Conservation (phyloP, 768 basidiomycete genomes). For the Pleurotus pulmonarius region DNA sequence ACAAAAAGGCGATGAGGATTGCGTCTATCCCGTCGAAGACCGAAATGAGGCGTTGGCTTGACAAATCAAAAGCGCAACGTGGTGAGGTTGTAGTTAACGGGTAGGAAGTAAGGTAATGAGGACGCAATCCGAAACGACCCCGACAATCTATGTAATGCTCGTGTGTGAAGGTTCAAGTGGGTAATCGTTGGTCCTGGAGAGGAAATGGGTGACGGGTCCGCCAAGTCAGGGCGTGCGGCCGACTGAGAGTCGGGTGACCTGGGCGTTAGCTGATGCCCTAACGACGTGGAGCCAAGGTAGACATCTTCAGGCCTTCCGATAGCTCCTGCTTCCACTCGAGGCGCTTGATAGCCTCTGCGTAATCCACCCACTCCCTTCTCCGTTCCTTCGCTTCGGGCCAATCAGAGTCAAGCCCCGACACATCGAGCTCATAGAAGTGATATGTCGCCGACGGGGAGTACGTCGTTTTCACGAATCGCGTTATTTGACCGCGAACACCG, state of each 20-base stretch:
- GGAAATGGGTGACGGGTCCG: neutral
- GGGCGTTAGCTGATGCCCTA: constrained; percentile 16
- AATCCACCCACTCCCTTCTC: constrained; percentile 85
- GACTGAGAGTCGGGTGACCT: constrained; percentile 1
- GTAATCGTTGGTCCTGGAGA: neutral
- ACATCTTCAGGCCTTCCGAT: constrained; percentile 68
- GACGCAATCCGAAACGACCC: neutral
- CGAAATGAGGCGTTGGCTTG: neutral
- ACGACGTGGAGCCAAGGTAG: constrained; percentile 61
- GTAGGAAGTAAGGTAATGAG: constrained; percentile 2
- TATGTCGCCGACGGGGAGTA: constrained; percentile 76
- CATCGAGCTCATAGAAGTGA: constrained; percentile 90
- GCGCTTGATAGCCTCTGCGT: constrained; percentile 70
- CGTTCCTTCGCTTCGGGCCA: constrained; percentile 84
- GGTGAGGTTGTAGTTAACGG: neutral
- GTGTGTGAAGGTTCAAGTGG: neutral
- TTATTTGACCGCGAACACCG: constrained; percentile 84
- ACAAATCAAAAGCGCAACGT: neutral
- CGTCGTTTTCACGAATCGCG: constrained; percentile 81
- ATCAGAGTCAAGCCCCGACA: constrained; percentile 66
- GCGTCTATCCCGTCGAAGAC: neutral
- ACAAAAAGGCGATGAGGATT: neutral
- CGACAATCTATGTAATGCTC: constrained; percentile 6
- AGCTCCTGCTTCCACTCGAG: constrained; percentile 86
- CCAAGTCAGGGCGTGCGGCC: neutral